Evolutionary conservation across 2,329 filamentous ascomycete species (phyloP), one percentile per base, ranked within the genome.

Genomic region (Diaporthe vexans): DNA sequence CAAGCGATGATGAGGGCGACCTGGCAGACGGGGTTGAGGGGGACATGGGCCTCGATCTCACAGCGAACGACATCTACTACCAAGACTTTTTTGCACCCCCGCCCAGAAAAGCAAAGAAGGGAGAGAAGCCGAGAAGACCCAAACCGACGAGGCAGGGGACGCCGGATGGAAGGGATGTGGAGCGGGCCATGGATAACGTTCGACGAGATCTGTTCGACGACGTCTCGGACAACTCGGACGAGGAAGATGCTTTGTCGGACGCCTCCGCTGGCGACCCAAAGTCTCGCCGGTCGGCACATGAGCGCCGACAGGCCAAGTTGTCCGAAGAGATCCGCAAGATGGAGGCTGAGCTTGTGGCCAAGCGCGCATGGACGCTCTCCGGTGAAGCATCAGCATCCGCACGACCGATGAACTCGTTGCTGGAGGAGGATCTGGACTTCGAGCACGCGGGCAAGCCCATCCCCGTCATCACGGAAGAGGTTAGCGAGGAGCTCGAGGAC

Each of bases 381-480:
- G 97, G 97, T 80, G 97, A 99, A 87, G 95, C 95, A 6, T 89
- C 91, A 65, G 96, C 94, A 1, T 88, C 88, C 0, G 94, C 97
- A 78, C 91, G 97, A 48, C 97, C 97, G 0, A 82, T 95, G 71
- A 98, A 99, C 85, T 98, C 96, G 0, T 89, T 99, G 3, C 90
- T 99, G 1, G 95, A 98, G 81, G 92, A 98, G 84, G 95, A 98
- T 79, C 89, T 99, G 35, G 96, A 98, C 77, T 99, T 98, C 81
- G 97, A 99, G 84, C 92, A 97, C 79, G 91, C 94, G 29, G 97
- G 97, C 80, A 99, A 98, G 83, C 96, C 97, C 0, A 93, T 98
- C 0, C 95, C 96, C 1, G 94, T 98, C 75, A 95, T 98, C 81
- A 98, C 97, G 0, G 93, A 94, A 56, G 95, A 98, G 82, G 89